Percentiles rank a stretch among this genome's conserved stretches.
phyloP scores from a whole-genome alignment of 2,329 filamentous ascomycete genomes.

The Fusarium cicatricum region DNA sequence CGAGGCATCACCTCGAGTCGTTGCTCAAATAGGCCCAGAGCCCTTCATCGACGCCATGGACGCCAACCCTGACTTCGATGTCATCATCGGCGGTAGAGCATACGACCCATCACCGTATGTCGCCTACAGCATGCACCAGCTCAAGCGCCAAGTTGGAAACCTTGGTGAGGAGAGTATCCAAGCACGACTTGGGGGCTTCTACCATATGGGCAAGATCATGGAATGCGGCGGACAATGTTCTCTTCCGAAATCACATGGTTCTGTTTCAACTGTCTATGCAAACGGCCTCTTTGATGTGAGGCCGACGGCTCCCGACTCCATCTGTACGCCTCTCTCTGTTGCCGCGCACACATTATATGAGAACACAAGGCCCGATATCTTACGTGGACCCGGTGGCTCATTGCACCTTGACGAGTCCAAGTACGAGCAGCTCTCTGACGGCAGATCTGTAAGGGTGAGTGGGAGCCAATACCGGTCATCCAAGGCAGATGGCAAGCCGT shows the following conservation, averaged over 20 bases:
- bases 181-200: slow-evolving; percentile 46
- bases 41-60: slow-evolving; percentile 54
- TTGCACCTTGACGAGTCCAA: slow-evolving; percentile 51
- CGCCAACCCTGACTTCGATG: slow-evolving; percentile 51
- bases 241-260: slow-evolving; percentile 54
- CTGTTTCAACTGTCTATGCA: slow-evolving; percentile 50
- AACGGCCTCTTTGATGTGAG: slow-evolving; percentile 57
- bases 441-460: slow-evolving; percentile 22
- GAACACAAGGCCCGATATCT: slow-evolving; percentile 59
- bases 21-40: slow-evolving; percentile 57
- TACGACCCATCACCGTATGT: slow-evolving; percentile 53
- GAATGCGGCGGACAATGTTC: slow-evolving; percentile 61
- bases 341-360: slow-evolving; percentile 64
- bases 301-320: slow-evolving; percentile 49
- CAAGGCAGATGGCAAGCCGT: not conserved
- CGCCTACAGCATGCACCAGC: slow-evolving; percentile 41
- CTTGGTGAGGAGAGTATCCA: not conserved
- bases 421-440: slow-evolving; percentile 29
- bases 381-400: slow-evolving; percentile 59
- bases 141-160: slow-evolving; percentile 6
- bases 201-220: slow-evolving; percentile 64
- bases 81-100: slow-evolving; percentile 57
- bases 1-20: slow-evolving; percentile 47
- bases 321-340: slow-evolving; percentile 58
- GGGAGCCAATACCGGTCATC: slow-evolving; percentile 23